Evolutionary conservation across 768 basidiomycete genomes (phyloP), one percentile per base, ranked within the genome.

Genomic region (Russula dissimulans): DNA sequence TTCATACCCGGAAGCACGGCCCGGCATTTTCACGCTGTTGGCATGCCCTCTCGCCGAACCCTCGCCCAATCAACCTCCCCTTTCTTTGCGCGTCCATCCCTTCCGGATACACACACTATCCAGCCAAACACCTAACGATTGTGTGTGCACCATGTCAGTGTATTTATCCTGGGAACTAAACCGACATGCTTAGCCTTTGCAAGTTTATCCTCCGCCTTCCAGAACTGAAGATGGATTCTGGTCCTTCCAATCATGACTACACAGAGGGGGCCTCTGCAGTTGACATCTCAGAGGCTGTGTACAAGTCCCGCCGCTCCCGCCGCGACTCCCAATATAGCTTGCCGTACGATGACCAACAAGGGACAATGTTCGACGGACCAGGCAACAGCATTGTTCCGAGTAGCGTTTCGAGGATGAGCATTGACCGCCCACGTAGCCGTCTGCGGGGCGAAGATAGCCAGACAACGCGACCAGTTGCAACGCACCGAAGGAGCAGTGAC

Each of bases 211-310:
- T n/a, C 46, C 36, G 6, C n/a, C 12, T 47, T 9, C 31, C 32
- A 10, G 11, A 41, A 29, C 44, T 45, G 31, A 47, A 14, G 31
- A 62, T 62, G 61, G 46, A 62, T 22, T n/a, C 58, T 9, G 64
- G 62, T 9, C 52, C 64, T 34, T 65, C 65, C 11, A 57, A 34
- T 5, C 61, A 77, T 65, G 91, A 94, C 74, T 94, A 94, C 70
- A 92, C 91, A 1, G 91, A 94, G 66, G 91, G 90, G 43, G 91
- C 91, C 38, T 86, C 88, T 11, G 77, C 83, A 7, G 75, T 83
- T 34, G 91, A 91, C 61, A 91, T 95, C 46, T 72, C 81, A 59
- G 71, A 76, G 63, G 90, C 80, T 17, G 66, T 86, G n/a, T 73
- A 74, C 39, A 80, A 77, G 63, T 76, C 67, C 54, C 76, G 77